Evolutionary conservation across 1,284 basidiomycete genomes (phyloP), one percentile per base, ranked within the genome.

Genomic region (Rhodotorula sp.): DNA sequence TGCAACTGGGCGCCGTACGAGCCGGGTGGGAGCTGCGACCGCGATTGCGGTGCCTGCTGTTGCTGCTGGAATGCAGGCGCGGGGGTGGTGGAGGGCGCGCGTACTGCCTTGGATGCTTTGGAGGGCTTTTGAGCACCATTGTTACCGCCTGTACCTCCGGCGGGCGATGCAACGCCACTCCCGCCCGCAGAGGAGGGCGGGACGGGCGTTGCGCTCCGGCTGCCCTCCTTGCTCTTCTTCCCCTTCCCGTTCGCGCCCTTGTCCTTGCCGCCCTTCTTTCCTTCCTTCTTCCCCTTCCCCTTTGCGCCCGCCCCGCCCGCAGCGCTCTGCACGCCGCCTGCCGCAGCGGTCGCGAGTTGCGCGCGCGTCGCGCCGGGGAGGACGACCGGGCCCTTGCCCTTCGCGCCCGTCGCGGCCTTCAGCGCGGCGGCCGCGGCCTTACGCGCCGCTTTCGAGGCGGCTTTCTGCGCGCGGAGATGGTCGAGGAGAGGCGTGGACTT

Each of bases 401-500:
- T 74, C 19, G 34, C 34, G 34, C 32, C 46, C 10, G 61, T n/a
- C 7, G 21, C 61, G 21, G n/a, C 39, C 13, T 63, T 63, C 22
- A 15, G 8, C 27, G 60, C 55, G 19, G 61, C 64, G 12, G 41
- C 34, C 21, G 70, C 61, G 39, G 60, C 54, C 46, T 64, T 63
- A 27, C 76, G 66, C 41, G 74, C 68, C 19, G 68, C 67, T 32
- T 63, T 88, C 77, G 87, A 85, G 0, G 89, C 88, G 9, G 85
- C 85, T 79, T 89, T 90, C 81, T 91, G 89, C 0, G 89, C 89
- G 77, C 91, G 57, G 66, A 97, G 86, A 3, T 92, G 91, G 78
- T 94, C 92, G 46, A 97, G 86, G 36, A 96, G 85, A 0, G 94
- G 94, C 0, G 94, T 96, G 0, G 90, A 90, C 70, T 89, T 92